phyloP scores from a whole-genome alignment of 805 yeast genomes.

The Yarrowia deformans region DNA sequence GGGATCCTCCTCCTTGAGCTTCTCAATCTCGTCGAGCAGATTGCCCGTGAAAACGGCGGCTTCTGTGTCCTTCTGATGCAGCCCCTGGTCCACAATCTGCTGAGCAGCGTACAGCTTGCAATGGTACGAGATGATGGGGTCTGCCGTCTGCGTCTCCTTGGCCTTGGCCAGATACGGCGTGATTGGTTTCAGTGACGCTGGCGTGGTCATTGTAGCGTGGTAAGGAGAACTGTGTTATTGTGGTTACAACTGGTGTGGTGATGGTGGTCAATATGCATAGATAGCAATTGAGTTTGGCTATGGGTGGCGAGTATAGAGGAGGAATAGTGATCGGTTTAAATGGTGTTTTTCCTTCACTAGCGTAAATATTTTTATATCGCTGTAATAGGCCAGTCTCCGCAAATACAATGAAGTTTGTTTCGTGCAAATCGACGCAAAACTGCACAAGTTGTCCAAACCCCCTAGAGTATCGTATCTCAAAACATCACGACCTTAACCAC shows the following conservation, averaged over 20 bases:
- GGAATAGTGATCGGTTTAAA: too few species aligned
- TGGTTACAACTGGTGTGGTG: background rate
- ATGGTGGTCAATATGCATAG: background rate
- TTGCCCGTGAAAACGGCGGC: conserved; percentile 65
- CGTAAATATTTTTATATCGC: too few species aligned
- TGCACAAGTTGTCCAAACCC: background rate
- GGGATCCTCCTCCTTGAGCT: conserved; percentile 54
- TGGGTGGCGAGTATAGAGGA: background rate
- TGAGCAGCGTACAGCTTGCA: conserved; percentile 78
- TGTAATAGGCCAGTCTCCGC: too few species aligned
- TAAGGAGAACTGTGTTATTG: background rate
- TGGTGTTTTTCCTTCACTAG: too few species aligned
- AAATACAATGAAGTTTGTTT: too few species aligned
- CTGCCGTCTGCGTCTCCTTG: conserved; percentile 61
- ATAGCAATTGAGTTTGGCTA: conserved; percentile 1
- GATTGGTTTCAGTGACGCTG: conserved; percentile 45
- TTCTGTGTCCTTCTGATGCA: conserved; percentile 64
- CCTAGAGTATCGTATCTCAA: too few species aligned
- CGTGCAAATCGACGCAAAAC: too few species aligned
- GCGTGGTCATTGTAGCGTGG: conserved; percentile 34
- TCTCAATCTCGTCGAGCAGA: conserved; percentile 76
- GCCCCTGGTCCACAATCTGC: conserved; percentile 63
- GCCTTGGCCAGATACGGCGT: conserved; percentile 46
- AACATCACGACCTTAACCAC: too few species aligned
- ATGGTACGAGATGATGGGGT: conserved; percentile 76